phyloP scores from a whole-genome alignment of 140 eudicot species.

The Bidens hawaiensis region DNA sequence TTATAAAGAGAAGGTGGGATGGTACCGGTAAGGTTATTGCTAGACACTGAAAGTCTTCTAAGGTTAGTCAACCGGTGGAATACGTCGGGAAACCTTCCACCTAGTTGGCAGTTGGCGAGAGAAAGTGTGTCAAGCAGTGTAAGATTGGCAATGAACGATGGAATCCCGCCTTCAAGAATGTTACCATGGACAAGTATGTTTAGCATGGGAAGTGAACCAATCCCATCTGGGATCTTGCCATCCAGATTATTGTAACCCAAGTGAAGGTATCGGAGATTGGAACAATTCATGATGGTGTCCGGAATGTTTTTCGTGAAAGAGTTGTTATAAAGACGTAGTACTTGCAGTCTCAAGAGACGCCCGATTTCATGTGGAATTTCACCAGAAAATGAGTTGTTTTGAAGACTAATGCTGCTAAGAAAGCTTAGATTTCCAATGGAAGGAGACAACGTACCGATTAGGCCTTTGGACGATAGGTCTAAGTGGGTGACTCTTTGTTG shows the following conservation, averaged over 20 bases:
- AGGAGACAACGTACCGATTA: too few relatives aligned
- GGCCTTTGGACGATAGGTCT: too few relatives aligned
- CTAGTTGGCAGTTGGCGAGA: not conserved
- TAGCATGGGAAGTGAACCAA: too few relatives aligned
- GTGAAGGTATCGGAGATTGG: not conserved
- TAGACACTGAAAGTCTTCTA: not conserved
- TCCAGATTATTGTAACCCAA: not conserved
- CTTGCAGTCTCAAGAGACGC: too few relatives aligned
- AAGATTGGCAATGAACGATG: conserved; percentile 25
- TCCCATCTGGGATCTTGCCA: not conserved
- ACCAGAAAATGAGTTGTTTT: conserved; percentile 14
- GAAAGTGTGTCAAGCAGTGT: conserved; percentile 15
- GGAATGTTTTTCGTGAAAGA: too few relatives aligned
- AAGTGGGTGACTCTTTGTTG: too few relatives aligned
- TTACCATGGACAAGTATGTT: conserved; percentile 3
- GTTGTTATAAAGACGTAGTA: too few relatives aligned
- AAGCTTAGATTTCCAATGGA: too few relatives aligned
- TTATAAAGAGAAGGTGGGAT: conserved; percentile 32
- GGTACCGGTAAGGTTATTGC: conserved; percentile 22
- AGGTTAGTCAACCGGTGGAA: conserved; percentile 13
- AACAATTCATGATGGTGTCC: too few relatives aligned
- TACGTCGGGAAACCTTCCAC: conserved; percentile 20
- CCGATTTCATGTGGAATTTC: conserved; percentile 5
- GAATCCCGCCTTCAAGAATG: conserved; percentile 15
- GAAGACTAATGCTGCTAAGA: too few relatives aligned